These are phyloP conservation scores for Ophiostoma sp. DNA, from an alignment of 2,329 filamentous ascomycete genomes.

Conservation along the genomic window DNA sequence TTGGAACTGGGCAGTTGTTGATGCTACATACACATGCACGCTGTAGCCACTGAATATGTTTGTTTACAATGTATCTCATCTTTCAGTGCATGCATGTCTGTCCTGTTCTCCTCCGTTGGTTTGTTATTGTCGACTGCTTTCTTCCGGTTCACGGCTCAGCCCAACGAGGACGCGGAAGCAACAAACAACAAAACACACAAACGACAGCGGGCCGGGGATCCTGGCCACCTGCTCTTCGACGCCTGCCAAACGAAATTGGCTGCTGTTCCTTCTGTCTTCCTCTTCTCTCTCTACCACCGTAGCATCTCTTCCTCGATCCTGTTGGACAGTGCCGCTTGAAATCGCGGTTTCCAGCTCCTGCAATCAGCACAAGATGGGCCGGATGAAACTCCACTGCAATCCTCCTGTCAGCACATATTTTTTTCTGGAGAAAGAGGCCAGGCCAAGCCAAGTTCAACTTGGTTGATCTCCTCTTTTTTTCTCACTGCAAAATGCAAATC, in stretches of 20 bases:
- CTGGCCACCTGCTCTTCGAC: background rate
- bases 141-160: background rate
- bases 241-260: background rate
- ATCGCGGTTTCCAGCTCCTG: slow-evolving; percentile 10
- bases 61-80: background rate
- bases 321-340: background rate
- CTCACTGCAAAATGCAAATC: background rate
- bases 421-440: background rate
- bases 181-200: background rate
- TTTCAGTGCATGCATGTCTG: background rate
- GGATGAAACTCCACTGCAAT: background rate
- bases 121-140: background rate
- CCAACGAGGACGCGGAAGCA: slow-evolving; percentile 1
- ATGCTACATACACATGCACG: background rate
- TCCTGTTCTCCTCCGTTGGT: no score
- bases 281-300: slow-evolving; percentile 1
- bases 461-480: background rate
- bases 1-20: slow-evolving; percentile 5
- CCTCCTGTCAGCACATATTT: slow-evolving; percentile 17
- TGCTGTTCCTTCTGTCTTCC: background rate
- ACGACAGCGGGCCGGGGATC: background rate
- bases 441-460: background rate
- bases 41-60: background rate
- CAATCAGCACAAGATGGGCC: background rate
- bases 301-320: slow-evolving; percentile 1